Base-by-base conservation (phyloP, 2,329 filamentous ascomycete species). In the Mollisiaceae sp. region DNA sequence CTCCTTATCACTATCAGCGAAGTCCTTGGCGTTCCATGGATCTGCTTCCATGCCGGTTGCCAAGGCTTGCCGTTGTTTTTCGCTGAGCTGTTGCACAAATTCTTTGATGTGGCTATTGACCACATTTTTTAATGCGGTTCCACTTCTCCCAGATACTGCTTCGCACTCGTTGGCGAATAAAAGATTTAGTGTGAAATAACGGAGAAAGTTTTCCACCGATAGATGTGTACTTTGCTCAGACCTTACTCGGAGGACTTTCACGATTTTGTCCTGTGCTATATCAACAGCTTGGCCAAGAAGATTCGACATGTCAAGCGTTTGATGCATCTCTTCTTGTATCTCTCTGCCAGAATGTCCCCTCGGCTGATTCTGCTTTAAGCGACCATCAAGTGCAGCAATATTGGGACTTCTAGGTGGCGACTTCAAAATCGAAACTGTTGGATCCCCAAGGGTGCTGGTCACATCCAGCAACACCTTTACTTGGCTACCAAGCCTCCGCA, bases 391-490 rank as follows among this genome's bases (percentile, higher is more conserved):
- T 41, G 71, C 69, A 20, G 64, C 68, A 22, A 75, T 70, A 55
- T 74, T 72, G 27, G 74, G 73, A 65, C 71, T 77, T 69, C 71
- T 65, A 36, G 72, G 74, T 27, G 75, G 74, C 20, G 74, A 77
- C 57, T 71, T 75, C 65, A 70, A 69, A 18, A 67, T 67, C 18
- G 65, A 65, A n/a, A 64, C 55, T 36, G 72, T 66, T 35, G 50
- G 50, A 60, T 74, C 70, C 5, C 70, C 72, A 60, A 75, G 68
- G 14, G 87, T 89, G 76, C 93, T 97, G 0, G 94, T 95, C 22
- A 97, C 91, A 77, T 99, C 95, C 11, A 99, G 83, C n/a, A 99
- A 80, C 11, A 98, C 89, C 77, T 99, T 99, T 63, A 95, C 91
- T 76, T 98, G 94, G 0, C 93, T 94, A 20, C 92, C 93, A 8